Base-by-base conservation (phyloP, 495 filamentous ascomycete species). In the Parachaetomium inaequale region DNA sequence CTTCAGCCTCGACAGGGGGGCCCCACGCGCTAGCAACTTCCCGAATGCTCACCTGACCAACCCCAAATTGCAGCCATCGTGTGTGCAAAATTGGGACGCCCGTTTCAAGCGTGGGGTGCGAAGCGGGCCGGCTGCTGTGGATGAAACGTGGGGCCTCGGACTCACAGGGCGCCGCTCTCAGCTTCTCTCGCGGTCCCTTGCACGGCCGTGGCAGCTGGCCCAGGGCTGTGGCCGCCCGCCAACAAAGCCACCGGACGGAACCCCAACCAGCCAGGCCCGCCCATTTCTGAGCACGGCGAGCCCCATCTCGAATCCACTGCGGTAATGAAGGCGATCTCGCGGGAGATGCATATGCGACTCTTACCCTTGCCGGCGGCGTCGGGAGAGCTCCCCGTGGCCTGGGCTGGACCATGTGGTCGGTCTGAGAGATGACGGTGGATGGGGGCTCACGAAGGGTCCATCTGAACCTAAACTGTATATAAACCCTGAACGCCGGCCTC, bases 301-400 rank as follows among this genome's bases (percentile, higher is more conserved):
- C 21, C 45, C 25, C 19, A 26, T 42, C 34, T 14, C 19, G 8
- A 38, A 38, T n/a, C 32, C 50, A 45, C 36, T 45, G 45, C 46
- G 17, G 23, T 55, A 14, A 61, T 32, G 28, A 55, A 38, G n/a
- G 32, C 38, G 40, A 55, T 62, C 52, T 21, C 31, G 25, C 25
- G 19, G 26, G 52, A 55, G 51, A 47, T 49, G 40, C 12, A 10
- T 49, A 23, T 40, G 25, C 26, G 49, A 15, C 55, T n/a, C 23
- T 6, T 11, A 42, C 58, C 51, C 52, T 55, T 42, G 25, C 38
- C 6, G 42, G 26, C 28, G 51, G 40, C 21, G 40, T 54, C 59
- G 59, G 59, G 31, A 55, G 40, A 62, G 42, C 52, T 49, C 31
- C 59, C 59, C 17, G 40, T 38, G n/a, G 26, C 28, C 51, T 49